Evolutionary conservation across 495 filamentous ascomycete species (phyloP), one percentile per base, ranked within the genome.

Genomic region (Astrothelium macrocarpum): DNA sequence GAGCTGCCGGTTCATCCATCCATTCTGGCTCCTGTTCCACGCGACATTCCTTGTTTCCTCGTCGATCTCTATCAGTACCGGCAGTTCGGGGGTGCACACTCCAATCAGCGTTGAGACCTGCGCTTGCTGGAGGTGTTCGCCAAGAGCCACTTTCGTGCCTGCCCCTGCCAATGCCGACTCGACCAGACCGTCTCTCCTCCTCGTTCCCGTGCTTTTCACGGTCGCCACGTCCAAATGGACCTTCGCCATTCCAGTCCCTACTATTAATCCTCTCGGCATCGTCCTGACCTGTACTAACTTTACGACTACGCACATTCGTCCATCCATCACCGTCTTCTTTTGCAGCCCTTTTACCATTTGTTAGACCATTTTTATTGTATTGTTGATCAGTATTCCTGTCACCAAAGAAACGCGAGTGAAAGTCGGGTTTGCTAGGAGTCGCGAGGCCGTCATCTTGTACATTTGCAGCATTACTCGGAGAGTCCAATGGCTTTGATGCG

Each of bases 11-110:
- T n/a, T 70, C 63, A 45, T 75, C 76, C 72, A 79, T 73, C 77
- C 77, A 79, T 59, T 87, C 89, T 1, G 78, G 72, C 43, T 84
- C 84, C 36, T 85, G 86, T 62, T 89, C 84, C 14, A 16, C 56
- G 1, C 28, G 36, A 25, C 60, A 66, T 5, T 69, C 71, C 32
- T 67, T 56, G 14, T 66, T 94, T 90, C 74, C 93, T 76, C 89
- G 88, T 92, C 71, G 94, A 91, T 42, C 68, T 62, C 59, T 73
- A 67, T 39, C 74, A 62, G 43, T 77, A 69, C 1, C 69, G 67
- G 70, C 71, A 72, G 25, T 26, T 56, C 49, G n/a, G 25, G 4
- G 49, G 28, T 7, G 34, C 36, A 39, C 32, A 46, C 65, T 46
- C 53, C 66, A 53, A 26, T 56, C 49, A 4, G 5, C 49, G 25